These are phyloP conservation scores for Boehmeria nivea DNA, from an alignment of 306 rosid species.

Conservation along the genomic window DNA sequence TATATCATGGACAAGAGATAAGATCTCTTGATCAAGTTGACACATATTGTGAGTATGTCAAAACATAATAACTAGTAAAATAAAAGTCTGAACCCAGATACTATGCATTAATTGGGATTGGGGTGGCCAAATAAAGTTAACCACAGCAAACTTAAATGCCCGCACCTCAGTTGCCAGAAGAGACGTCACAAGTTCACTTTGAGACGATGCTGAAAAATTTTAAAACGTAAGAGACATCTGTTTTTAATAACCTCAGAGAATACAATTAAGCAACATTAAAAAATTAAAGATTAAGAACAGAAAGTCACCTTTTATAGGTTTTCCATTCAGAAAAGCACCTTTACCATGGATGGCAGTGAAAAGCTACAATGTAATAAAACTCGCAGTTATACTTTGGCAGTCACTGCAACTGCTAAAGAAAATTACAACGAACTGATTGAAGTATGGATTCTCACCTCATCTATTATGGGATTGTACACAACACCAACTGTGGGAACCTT, in stretches of 20 bases:
- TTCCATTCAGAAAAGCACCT: constrained; percentile 84
- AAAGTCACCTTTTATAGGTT: constrained; percentile 67
- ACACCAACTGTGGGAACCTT: constrained; percentile 83
- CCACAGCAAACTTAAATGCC: constrained; percentile 6
- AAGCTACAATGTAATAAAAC: constrained; percentile 44
- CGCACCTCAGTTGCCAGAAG: constrained; percentile 93
- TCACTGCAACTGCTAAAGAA: neutral
- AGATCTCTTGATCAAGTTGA: too few species aligned
- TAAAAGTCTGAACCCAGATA: too few species aligned
- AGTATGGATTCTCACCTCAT: constrained; percentile 58
- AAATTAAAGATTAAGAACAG: constrained; percentile 12
- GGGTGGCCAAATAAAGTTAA: too few species aligned
- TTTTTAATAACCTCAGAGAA: neutral
- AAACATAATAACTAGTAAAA: too few species aligned
- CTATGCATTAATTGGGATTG: neutral
- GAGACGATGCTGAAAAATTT: constrained; percentile 65
- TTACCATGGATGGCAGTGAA: constrained; percentile 74
- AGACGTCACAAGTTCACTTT: constrained; percentile 68
- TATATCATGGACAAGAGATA: too few species aligned
- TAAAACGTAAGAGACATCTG: constrained; percentile 23
- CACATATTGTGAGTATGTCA: too few species aligned
- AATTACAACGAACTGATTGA: neutral
- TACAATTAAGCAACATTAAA: constrained; percentile 10
- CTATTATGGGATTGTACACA: constrained; percentile 86
- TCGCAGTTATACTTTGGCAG: constrained; percentile 19